Conservation (phyloP, 352 stramenopile species). For the Thraustotheca clavata region DNA sequence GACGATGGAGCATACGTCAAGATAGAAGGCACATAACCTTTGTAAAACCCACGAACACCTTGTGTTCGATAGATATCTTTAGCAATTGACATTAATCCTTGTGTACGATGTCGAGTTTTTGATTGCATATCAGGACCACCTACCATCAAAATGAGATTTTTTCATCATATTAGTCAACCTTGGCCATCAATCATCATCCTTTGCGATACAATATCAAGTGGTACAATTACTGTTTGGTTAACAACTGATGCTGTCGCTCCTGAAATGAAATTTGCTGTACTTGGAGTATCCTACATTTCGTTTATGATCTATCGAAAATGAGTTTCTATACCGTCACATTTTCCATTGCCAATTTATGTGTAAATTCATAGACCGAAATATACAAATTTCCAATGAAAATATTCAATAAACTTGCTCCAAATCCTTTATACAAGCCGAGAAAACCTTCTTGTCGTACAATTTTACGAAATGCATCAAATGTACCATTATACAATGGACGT, state of each 20-base stretch:
- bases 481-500: conserved; percentile 66
- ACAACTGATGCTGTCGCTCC: conserved; percentile 68
- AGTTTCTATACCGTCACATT: conserved; percentile 33
- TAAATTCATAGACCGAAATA: conserved; percentile 82
- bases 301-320: not conserved
- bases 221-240: conserved; percentile 80
- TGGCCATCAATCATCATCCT: conserved; percentile 84
- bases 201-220: conserved; percentile 84
- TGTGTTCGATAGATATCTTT: conserved; percentile 55
- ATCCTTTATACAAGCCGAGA: conserved; percentile 79
- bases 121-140: not conserved
- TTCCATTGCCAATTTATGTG: conserved; percentile 57
- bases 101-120: conserved; percentile 29
- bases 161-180: conserved; percentile 43
- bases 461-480: conserved; percentile 75
- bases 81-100: conserved; percentile 49
- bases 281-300: conserved; percentile 22
- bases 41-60: conserved; percentile 72
- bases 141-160: not conserved
- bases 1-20: conserved; percentile 80
- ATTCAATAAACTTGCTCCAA: conserved; percentile 78
- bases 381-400: conserved; percentile 85
- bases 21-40: conserved; percentile 76
- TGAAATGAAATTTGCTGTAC: conserved; percentile 65
- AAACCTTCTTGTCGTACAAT: conserved; percentile 71